Conservation (phyloP, 164 flowering plant genomes). For the Stephania yunnanensis region DNA sequence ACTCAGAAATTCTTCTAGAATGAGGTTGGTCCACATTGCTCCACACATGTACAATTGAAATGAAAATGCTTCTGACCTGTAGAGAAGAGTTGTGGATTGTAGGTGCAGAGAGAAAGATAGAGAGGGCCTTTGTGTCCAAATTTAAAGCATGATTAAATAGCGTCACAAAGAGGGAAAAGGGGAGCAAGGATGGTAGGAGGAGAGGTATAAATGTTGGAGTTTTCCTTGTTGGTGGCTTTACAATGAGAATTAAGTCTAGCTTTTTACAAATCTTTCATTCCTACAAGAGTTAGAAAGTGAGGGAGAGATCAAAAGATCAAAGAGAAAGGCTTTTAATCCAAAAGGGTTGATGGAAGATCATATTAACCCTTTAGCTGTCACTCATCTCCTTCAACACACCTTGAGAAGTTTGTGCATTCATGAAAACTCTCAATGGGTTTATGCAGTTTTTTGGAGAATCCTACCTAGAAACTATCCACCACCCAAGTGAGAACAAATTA, state of each 20-base stretch:
- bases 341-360: slow-evolving; percentile 76
- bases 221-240: slow-evolving; percentile 31
- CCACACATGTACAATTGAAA: not conserved
- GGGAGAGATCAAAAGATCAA: not conserved
- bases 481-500: slow-evolving; percentile 64
- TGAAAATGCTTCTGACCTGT: not conserved
- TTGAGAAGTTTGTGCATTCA: slow-evolving; percentile 82
- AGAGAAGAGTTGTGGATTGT: slow-evolving; percentile 7
- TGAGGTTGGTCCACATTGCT: not conserved
- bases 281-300: slow-evolving; percentile 14
- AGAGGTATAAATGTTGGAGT: slow-evolving; percentile 25
- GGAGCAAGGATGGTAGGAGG: slow-evolving; percentile 13
- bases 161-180: slow-evolving; percentile 10
- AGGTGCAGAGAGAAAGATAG: slow-evolving; percentile 1
- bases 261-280: not conserved
- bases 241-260: slow-evolving; percentile 20
- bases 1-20: too few relatives aligned
- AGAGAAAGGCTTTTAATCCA: not conserved
- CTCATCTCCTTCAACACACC: slow-evolving; percentile 97
- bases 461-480: slow-evolving; percentile 88
- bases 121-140: not conserved
- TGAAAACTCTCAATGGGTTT: slow-evolving; percentile 91
- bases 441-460: slow-evolving; percentile 93
- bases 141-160: slow-evolving; percentile 21
- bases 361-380: slow-evolving; percentile 61